A percentile compares a stretch with the other conserved stretches of the same genome.
These are phyloP conservation scores for Saccharum hybrid DNA, from an alignment of 202 grass and related monocot genomes.

Conservation along the genomic window DNA sequence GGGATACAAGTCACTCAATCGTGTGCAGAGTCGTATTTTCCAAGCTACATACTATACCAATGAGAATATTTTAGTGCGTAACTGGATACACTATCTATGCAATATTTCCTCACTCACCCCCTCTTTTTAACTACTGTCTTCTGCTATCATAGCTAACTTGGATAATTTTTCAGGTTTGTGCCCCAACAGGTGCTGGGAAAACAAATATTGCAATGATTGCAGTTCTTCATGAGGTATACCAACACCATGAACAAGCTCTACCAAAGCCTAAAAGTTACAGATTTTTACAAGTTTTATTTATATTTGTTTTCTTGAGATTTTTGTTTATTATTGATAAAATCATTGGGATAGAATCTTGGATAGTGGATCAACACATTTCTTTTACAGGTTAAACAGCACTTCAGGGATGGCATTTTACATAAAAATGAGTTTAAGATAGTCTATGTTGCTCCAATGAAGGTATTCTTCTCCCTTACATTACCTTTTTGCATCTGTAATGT, in stretches of 20 bases:
- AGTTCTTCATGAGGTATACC: slow-evolving; percentile 88
- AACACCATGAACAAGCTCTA: slow-evolving; percentile 34
- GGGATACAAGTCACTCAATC: slow-evolving; percentile 92
- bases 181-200: slow-evolving; percentile 99
- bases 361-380: slow-evolving; percentile 19
- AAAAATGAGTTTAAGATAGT: slow-evolving; percentile 99
- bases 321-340: slow-evolving; percentile 30
- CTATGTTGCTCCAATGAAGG: slow-evolving; percentile 99
- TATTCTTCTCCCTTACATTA: slow-evolving; percentile 43
- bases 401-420: slow-evolving; percentile 93
- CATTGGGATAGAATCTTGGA: slow-evolving; percentile 15
- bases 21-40: slow-evolving; percentile 94
- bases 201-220: slow-evolving; percentile 99
- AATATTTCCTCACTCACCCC: slow-evolving; percentile 35
- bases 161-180: slow-evolving; percentile 82
- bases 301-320: slow-evolving; percentile 5
- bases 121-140: slow-evolving; percentile 25
- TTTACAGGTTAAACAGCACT: slow-evolving; percentile 92
- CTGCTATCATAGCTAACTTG: slow-evolving; percentile 40
- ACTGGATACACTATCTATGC: slow-evolving; percentile 24
- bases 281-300: background rate
- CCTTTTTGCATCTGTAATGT: slow-evolving; percentile 13
- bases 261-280: slow-evolving; percentile 12
- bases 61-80: slow-evolving; percentile 91
- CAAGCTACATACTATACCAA: slow-evolving; percentile 89